Conservation (phyloP, 148 eudicot genomes). For the Tetragonia tetragonoides region DNA sequence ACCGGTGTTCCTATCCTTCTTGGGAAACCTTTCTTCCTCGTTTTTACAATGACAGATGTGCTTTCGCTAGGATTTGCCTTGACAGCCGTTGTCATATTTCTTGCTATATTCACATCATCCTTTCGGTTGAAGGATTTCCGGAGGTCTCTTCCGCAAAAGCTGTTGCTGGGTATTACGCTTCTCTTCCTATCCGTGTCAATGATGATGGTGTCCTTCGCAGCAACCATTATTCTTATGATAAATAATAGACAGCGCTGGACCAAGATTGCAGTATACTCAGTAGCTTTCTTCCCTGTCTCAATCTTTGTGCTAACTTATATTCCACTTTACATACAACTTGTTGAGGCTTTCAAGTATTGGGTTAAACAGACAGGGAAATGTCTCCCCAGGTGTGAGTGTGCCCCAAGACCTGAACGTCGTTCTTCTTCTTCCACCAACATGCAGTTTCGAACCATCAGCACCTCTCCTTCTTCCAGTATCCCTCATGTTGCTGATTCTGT, state of each 20-base stretch:
- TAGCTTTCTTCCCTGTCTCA: slow-evolving; percentile 18
- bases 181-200: slow-evolving; percentile 16
- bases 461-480: too few species aligned
- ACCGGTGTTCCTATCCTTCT: slow-evolving; percentile 18
- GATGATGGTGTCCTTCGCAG: slow-evolving; percentile 15
- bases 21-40: slow-evolving; percentile 10
- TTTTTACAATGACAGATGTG: neutral
- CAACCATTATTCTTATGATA: slow-evolving; percentile 10
- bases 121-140: slow-evolving; percentile 4
- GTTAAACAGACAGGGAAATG: neutral
- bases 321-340: slow-evolving; percentile 20
- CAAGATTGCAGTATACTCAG: slow-evolving; percentile 8
- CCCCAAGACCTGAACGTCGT: neutral
- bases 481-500: too few species aligned
- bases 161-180: slow-evolving; percentile 14
- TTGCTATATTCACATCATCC: too few species aligned
- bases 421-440: too few species aligned
- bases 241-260: slow-evolving; percentile 16
- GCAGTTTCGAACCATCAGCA: too few species aligned
- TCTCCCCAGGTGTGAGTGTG: neutral
- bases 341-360: slow-evolving; percentile 16
- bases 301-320: slow-evolving; percentile 21
- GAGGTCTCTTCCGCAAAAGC: slow-evolving; percentile 18
- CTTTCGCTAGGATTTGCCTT: too few species aligned
- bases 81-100: too few species aligned